Evolutionary conservation across 1,139 yeast genomes (phyloP), one percentile per base, ranked within the genome.

Genomic region (Taphrina communis): DNA sequence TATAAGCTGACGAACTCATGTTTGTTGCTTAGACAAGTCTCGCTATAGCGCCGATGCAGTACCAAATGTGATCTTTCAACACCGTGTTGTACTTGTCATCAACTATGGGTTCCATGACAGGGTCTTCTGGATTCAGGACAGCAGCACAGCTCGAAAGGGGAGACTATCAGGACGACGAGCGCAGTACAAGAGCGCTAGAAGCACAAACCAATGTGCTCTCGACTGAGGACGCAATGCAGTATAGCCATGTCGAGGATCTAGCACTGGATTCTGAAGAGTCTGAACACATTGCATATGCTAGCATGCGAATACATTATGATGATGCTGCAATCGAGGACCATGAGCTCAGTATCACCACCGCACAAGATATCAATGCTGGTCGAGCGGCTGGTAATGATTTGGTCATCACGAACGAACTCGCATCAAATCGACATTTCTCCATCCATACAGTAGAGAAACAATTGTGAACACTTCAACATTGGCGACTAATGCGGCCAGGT

Each of bases 291-390:
- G 19, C 48, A 6, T 44, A 44, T 44, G 48, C 48, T 17, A 44
- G n/a, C 8, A 12, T 44, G 19, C 8, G 2, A 19, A 17, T 44
- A 17, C 3, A 12, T 17, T 44, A 44, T n/a, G 48, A 44, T 44
- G 48, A 44, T 44, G 48, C 12, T 17, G 8, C 48, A 4, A 12
- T 44, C 19, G 19, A 44, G 8, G 48, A 44, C 48, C 1, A n/a
- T 44, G 48, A 19, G 36, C 12, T 50, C n/a, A n/a, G 12, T 21
- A 50, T 50, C 53, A 21, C 31, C 36, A 25, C 53, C 36, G 31
- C 9, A n/a, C 53, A 50, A 50, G 36, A 50, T n/a, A 11, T 50
- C 53, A 21, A 21, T 50, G 53, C 36, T 38, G 58, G 58, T n/a
- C 58, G 58, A 6, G 58, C 58, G 42, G 14, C 25, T 4, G 39